Evolutionary conservation across 805 yeast species (phyloP).

Genomic region (Yarrowia sp.): DNA sequence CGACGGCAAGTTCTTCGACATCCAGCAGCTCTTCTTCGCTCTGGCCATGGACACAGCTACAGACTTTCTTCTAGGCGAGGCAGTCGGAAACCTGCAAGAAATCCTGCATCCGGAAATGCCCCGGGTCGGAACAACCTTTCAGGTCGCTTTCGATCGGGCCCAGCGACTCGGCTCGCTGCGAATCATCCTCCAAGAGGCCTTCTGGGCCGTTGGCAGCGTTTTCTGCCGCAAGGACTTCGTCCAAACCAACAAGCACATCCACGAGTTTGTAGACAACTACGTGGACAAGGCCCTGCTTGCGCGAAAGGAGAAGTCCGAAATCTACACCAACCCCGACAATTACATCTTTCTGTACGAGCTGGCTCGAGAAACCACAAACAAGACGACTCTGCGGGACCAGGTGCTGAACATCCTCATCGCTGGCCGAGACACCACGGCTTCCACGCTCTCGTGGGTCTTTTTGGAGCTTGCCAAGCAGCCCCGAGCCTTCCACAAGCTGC

Average conservation of each 20-base stretch:
- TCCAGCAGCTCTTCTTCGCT: conserved; percentile 36
- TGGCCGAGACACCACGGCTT: conserved; percentile 57
- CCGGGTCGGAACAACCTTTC: conserved; percentile 28
- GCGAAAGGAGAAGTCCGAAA: conserved; percentile 37
- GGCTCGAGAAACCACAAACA: conserved; percentile 50
- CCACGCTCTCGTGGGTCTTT: conserved; percentile 46
- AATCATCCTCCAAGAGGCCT: conserved; percentile 30
- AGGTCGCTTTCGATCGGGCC: conserved; percentile 26
- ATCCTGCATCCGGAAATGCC: conserved; percentile 30
- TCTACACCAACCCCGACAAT: conserved; percentile 39
- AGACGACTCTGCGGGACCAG: conserved; percentile 49
- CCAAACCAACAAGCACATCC: conserved; percentile 29
- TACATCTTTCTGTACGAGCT: conserved; percentile 52
- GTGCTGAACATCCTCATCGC: conserved; percentile 52
- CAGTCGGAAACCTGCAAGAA: conserved; percentile 32
- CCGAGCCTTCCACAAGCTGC: conserved; percentile 38
- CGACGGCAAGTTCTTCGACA: conserved; percentile 31
- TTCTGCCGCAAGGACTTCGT: conserved; percentile 39
- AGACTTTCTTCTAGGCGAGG: conserved; percentile 39
- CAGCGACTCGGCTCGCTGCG: conserved; percentile 31
- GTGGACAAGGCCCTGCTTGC: conserved; percentile 44
- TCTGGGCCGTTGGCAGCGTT: conserved; percentile 29
- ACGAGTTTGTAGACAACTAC: conserved; percentile 33
- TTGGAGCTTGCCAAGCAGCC: conserved; percentile 46
- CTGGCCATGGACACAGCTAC: conserved; percentile 41